Conservation (phyloP, 148 eudicot genomes). For the Diospyros kaki region DNA sequence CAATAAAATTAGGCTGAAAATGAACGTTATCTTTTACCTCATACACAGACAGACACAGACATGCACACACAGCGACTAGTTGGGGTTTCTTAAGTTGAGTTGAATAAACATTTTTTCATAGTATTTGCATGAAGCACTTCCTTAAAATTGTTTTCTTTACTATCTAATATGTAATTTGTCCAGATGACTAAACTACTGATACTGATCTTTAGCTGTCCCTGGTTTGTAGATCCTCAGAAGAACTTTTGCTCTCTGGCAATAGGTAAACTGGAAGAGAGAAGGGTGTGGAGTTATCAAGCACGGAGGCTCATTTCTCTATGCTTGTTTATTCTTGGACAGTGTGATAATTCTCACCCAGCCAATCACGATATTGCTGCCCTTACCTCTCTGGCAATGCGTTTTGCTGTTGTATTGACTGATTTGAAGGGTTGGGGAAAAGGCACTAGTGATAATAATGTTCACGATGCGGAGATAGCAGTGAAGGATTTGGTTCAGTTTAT, state of each 20-base stretch:
- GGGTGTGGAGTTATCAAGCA: conserved; percentile 67
- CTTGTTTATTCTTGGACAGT: conserved; percentile 59
- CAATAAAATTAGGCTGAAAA: too few species aligned
- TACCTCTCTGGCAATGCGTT: conserved; percentile 65
- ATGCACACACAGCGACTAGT: not conserved
- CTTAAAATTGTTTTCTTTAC: not conserved
- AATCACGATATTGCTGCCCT: conserved; percentile 45
- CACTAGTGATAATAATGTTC: conserved; percentile 35
- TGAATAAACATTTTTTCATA: not conserved
- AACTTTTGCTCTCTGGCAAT: conserved; percentile 69
- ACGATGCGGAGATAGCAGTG: conserved; percentile 56
- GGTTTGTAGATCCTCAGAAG: conserved; percentile 50
- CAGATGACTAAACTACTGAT: conserved; percentile 7
- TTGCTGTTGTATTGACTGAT: conserved; percentile 74
- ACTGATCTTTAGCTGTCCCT: conserved; percentile 10
- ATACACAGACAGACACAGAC: not conserved
- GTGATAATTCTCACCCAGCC: conserved; percentile 34
- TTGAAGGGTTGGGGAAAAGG: conserved; percentile 62
- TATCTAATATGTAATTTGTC: not conserved
- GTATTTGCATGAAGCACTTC: not conserved
- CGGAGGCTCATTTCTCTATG: conserved; percentile 66
- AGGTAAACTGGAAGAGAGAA: conserved; percentile 60
- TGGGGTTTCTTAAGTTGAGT: not conserved
- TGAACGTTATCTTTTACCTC: not conserved
- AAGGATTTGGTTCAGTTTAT: conserved; percentile 54